These are phyloP conservation scores for Barbatosphaeria neglecta DNA, from an alignment of 495 filamentous ascomycete species.

Conservation along the genomic window DNA sequence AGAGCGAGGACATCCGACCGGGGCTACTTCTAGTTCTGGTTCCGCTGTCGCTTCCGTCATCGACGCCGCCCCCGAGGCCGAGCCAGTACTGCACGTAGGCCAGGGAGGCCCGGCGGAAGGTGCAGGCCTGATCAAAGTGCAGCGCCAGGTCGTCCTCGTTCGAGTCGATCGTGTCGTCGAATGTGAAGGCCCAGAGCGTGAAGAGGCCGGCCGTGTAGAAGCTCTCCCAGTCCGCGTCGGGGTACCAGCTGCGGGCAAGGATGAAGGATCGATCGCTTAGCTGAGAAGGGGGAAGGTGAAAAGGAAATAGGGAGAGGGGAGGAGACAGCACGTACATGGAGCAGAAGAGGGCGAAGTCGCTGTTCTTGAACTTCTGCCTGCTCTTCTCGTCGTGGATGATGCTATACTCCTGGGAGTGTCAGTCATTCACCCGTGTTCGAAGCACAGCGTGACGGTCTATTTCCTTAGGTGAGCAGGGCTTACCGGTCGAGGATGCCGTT, in stretches of 20 bases:
- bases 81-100: constrained; percentile 2
- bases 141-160: not conserved
- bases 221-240: constrained; percentile 4
- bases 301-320: not conserved
- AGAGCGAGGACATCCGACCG: not conserved
- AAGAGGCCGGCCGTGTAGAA: constrained; percentile 4
- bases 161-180: constrained; percentile 6
- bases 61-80: not conserved
- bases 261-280: not conserved
- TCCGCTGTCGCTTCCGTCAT: no score
- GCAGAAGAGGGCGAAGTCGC: constrained; percentile 6
- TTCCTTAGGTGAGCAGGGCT: not conserved
- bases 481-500: constrained; percentile 3
- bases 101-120: constrained; percentile 1
- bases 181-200: constrained; percentile 6
- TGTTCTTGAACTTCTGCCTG: not conserved
- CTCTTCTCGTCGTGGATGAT: constrained; percentile 1
- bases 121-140: constrained; percentile 1
- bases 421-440: not conserved
- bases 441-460: no score
- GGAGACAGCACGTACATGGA: not conserved
- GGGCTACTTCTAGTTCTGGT: no score
- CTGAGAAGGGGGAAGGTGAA: not conserved
- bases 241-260: constrained; percentile 9
- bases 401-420: not conserved